phyloP scores from a whole-genome alignment of 495 filamentous ascomycete species.

The Penicillium argentinense region DNA sequence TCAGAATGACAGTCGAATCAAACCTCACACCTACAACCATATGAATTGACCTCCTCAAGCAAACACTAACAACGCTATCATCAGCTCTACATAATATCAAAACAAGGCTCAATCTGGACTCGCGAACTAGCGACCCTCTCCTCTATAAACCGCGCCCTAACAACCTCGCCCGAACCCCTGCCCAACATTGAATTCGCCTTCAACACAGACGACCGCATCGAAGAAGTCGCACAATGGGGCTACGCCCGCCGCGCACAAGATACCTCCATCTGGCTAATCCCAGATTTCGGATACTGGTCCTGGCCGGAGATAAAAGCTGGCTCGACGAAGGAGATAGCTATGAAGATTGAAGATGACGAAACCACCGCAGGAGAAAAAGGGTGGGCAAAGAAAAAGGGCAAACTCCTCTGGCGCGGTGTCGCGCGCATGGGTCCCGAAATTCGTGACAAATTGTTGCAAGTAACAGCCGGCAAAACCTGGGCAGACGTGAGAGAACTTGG shows the following conservation, averaged over 20 bases:
- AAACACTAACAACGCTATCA: no score
- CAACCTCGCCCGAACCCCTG: constrained; percentile 37
- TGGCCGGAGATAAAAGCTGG: constrained; percentile 55
- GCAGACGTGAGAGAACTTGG: constrained; percentile 40
- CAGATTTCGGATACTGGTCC: constrained; percentile 67
- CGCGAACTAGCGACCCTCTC: constrained; percentile 29
- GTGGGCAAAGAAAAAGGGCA: constrained; percentile 48
- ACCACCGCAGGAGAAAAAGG: constrained; percentile 9
- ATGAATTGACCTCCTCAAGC: no score
- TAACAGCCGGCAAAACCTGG: constrained; percentile 35
- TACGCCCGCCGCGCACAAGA: constrained; percentile 39
- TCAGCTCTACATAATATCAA: constrained; percentile 30
- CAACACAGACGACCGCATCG: constrained; percentile 38
- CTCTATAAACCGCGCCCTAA: constrained; percentile 23
- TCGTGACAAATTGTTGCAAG: constrained; percentile 34
- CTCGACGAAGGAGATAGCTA: constrained; percentile 41
- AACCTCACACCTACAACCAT: no score
- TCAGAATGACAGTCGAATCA: no score
- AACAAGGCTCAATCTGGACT: constrained; percentile 21
- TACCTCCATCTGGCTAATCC: constrained; percentile 56
- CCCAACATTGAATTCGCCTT: constrained; percentile 61
- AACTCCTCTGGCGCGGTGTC: constrained; percentile 44
- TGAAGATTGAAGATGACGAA: constrained; percentile 31
- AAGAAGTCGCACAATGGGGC: constrained; percentile 39
- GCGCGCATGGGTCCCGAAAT: constrained; percentile 24